Conservation (phyloP, 2,329 filamentous ascomycete species). For the Pyrenophora seminiperda region DNA sequence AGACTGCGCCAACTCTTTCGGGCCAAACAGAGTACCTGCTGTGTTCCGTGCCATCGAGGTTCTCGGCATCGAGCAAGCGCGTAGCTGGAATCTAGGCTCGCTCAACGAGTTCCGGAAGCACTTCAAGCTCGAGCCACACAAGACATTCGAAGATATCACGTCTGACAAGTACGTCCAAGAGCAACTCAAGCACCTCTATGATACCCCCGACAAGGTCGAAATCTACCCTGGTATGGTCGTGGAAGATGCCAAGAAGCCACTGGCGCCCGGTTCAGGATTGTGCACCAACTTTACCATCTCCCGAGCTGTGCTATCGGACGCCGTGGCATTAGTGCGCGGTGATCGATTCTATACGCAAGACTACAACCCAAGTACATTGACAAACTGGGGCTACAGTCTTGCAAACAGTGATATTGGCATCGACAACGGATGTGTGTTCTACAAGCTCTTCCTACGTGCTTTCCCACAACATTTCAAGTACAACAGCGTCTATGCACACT, state of each 20-base stretch:
- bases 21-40: constrained; percentile 71
- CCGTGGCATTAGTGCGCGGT: constrained; percentile 76
- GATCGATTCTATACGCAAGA: constrained; percentile 82
- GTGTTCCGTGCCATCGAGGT: constrained; percentile 78
- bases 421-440: constrained; percentile 82
- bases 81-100: constrained; percentile 76
- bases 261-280: constrained; percentile 71
- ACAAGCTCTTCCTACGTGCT: constrained; percentile 79
- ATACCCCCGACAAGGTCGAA: constrained; percentile 79
- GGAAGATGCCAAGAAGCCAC: constrained; percentile 75
- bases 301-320: constrained; percentile 76
- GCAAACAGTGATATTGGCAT: constrained; percentile 73
- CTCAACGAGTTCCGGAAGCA: constrained; percentile 86
- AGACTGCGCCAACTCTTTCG: constrained; percentile 68
- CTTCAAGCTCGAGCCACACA: constrained; percentile 76
- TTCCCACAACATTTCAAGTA: constrained; percentile 80
- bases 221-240: constrained; percentile 79
- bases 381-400: constrained; percentile 83
- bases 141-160: constrained; percentile 83
- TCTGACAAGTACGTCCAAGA: constrained; percentile 72
- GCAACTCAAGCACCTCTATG: constrained; percentile 64
- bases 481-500: constrained; percentile 82
- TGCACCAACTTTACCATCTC: constrained; percentile 77
- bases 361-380: constrained; percentile 71
- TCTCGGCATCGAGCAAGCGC: constrained; percentile 76